phyloP scores from a whole-genome alignment of 2,329 filamentous ascomycete genomes.

The Monosporascus sp. region DNA sequence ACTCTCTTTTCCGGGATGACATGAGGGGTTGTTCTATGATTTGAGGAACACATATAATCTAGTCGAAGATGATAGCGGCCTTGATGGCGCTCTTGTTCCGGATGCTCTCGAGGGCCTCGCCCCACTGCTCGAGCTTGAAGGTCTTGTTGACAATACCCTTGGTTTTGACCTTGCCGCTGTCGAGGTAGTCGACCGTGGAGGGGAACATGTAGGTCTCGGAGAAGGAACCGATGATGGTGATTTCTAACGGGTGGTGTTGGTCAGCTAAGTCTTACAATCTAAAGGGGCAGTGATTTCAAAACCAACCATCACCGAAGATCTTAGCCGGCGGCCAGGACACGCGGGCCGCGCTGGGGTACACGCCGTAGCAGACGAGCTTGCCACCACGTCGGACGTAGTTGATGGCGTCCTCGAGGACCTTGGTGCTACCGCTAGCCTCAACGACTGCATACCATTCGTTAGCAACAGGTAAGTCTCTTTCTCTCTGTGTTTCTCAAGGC shows the following conservation, averaged over 20 bases:
- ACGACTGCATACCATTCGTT: slow-evolving; percentile 39
- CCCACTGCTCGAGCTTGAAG: slow-evolving; percentile 69
- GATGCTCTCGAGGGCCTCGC: slow-evolving; percentile 64
- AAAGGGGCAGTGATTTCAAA: not conserved
- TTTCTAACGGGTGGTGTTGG: slow-evolving; percentile 46
- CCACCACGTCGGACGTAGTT: slow-evolving; percentile 67
- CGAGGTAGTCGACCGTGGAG: slow-evolving; percentile 46
- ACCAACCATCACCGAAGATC: slow-evolving; percentile 51
- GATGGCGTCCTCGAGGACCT: slow-evolving; percentile 66
- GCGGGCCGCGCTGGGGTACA: slow-evolving; percentile 57
- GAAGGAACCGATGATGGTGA: slow-evolving; percentile 69
- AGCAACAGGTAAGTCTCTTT: slow-evolving; percentile 1
- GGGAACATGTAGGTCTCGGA: slow-evolving; percentile 70
- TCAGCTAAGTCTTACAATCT: not conserved
- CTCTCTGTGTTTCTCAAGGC: not conserved
- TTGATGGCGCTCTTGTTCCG: slow-evolving; percentile 70
- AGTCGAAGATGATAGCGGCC: slow-evolving; percentile 67
- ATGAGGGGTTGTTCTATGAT: not conserved
- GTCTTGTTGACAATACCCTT: slow-evolving; percentile 68
- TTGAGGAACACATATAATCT: slow-evolving; percentile 12
- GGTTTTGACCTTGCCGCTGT: slow-evolving; percentile 56
- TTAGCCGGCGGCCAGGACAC: slow-evolving; percentile 67
- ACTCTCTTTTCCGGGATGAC: not conserved
- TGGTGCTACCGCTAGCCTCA: slow-evolving; percentile 64
- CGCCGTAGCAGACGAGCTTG: slow-evolving; percentile 67